Base-by-base conservation (phyloP, 192 early-diverging fungal genomes). In the Linnemannia elongata region DNA sequence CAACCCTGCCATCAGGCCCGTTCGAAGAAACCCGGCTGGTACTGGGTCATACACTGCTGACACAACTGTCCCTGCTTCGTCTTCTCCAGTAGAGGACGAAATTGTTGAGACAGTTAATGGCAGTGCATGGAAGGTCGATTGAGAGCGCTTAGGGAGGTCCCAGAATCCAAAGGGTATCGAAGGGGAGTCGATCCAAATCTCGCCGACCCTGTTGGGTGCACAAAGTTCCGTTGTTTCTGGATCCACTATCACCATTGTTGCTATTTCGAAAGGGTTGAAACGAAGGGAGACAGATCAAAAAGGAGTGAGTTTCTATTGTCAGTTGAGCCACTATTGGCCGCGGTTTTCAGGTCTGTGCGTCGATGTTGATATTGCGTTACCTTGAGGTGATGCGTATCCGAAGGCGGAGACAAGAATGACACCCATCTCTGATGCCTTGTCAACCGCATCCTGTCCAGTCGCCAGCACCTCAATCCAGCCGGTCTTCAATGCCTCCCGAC, bases 121-220 rank as follows among this genome's bases (percentile, higher is more conserved):
- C 47, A 90, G 88, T 4, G 94, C 94, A 42, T 92, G 89, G 77
- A 96, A 96, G 3, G 95, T 93, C 49, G 92, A 91, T 81, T 94
- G 90, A 12, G 91, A 95, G 47, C 94, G 92, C 75, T 92, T 93
- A 17, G 93, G 92, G 55, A 96, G 82, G 13, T 89, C 92, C 96
- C 94, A 96, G 88, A 97, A 96, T 4, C 93, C 94, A 22, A 90
- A 91, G 9, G 93, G 91, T 30, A 97, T 81, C 42, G 90, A 92
- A 35, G 94, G 94, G 0, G 94, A 92, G 76, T 93, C 90, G 6
- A 96, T 88, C 95, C 96, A 97, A 15, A 97, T 91, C 88, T 97
- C 96, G 36, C 96, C 96, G 63, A 97, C 91, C 1, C 90, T 88
- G 83, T 94, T 92, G 0, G 93, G 86, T 13, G 90, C 87, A 54